A percentile compares a stretch with the other conserved stretches of the same genome.
Conservation (phyloP, 495 filamentous ascomycete species). For the Aspergillus nanangensis region DNA sequence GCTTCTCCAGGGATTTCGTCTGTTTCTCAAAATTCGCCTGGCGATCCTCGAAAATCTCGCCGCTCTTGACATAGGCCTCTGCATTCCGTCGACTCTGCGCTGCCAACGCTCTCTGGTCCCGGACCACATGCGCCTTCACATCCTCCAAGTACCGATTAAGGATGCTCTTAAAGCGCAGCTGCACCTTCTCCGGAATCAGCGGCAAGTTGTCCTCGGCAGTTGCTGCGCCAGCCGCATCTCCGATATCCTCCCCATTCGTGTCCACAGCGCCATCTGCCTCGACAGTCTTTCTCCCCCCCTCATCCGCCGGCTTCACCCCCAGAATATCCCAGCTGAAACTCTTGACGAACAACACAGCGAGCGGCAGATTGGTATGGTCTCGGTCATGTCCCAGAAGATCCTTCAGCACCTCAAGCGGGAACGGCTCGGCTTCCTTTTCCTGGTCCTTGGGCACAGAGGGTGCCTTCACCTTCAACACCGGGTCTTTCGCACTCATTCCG, state of each 20-base stretch:
- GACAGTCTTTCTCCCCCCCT: constrained; percentile 78
- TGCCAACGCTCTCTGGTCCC: constrained; percentile 81
- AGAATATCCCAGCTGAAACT: constrained; percentile 94
- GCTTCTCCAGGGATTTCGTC: constrained; percentile 84
- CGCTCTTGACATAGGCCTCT: constrained; percentile 97
- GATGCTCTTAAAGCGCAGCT: constrained; percentile 82
- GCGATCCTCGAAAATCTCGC: constrained; percentile 97
- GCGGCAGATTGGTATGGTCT: constrained; percentile 84
- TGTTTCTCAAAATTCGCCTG: constrained; percentile 94
- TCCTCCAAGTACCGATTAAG: constrained; percentile 89
- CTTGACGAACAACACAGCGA: constrained; percentile 93
- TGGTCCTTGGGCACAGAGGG: constrained; percentile 27
- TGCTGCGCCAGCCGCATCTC: constrained; percentile 32
- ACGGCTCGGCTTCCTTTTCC: constrained; percentile 64
- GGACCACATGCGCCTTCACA: constrained; percentile 81
- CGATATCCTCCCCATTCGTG: constrained; percentile 42
- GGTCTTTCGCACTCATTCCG: constrained; percentile 51
- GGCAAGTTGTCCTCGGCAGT: constrained; percentile 58
- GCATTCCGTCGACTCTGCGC: constrained; percentile 88
- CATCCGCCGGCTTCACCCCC: constrained; percentile 65
- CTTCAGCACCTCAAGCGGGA: constrained; percentile 93
- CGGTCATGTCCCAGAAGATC: constrained; percentile 90
- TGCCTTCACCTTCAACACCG: constrained; percentile 41
- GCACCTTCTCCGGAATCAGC: constrained; percentile 69
- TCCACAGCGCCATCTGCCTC: constrained; percentile 72